Evolutionary conservation across 164 flowering plant species (phyloP), one percentile per base, ranked within the genome.

Genomic region (Macadamia integrifolia): DNA sequence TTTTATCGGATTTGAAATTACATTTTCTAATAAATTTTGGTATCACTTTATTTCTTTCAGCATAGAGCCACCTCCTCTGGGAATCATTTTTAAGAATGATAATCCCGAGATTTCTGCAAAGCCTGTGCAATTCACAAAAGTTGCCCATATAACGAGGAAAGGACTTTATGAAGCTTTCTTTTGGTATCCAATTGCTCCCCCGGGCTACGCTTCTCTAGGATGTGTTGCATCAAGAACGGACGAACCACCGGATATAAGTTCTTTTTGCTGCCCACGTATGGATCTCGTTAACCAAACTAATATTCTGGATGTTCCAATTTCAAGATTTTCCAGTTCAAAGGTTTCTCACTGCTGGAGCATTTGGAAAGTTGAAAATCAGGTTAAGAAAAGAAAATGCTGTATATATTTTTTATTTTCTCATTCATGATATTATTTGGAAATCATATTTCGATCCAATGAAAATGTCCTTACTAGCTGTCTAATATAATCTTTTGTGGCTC

Each of bases 341-440:
- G 77, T 84, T 55, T 84, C 97, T 71, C 85, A 87, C 29, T 84
- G 90, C 79, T 95, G 99, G 97, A 95, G 93, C 80, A 77, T 90
- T 67, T 95, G 99, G 99, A 95, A 85, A 83, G 87, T 95, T 80
- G 93, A 89, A 73, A 92, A 95, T 85, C 98, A 95, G 97, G 99
- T 93, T 64, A 23, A 56, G 32, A 44, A 13, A 59, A 60, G 29
- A 61, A 10, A 23, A 29, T 42, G 9, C 30, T 59, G 12, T 12
- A 35, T 35, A 35, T 35, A 64, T 4, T 18, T 32, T 65, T 31
- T 44, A 18, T 1, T 60, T 60, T 35, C 40, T 35, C 40, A 2
- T 35, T 11, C 8, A 32, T 29, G 3, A 28, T 35, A 10, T 12
- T 9, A 58, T 29, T 3, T 12, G 43, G 32, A 60, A 60, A 14